Base-by-base conservation (phyloP, 257 asterid species). In the Verbascum thapsus region DNA sequence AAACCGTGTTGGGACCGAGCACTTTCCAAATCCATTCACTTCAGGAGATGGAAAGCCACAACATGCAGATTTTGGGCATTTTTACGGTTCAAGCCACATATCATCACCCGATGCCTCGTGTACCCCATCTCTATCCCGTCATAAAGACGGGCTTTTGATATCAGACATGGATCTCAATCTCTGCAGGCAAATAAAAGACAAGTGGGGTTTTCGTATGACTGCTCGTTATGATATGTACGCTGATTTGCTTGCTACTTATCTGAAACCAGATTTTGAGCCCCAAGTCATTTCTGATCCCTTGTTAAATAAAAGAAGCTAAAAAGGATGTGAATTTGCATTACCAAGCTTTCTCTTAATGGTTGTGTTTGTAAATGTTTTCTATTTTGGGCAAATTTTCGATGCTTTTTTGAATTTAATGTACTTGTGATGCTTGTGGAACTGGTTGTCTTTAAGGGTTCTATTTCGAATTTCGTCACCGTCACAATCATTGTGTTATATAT, bases 181-280 rank as follows among this genome's bases (percentile, higher is more conserved):
- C 12, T 91, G 97, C 58, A 66, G 97, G 53, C 98, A 91, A 61
- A 26, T 91, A 2, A 91, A 91, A 85, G 98, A 91, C 75, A 88
- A 86, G 75, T 91, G 98, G 98, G 98, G 96, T 18, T 88, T 88
- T 17, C 86, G 95, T 19, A 91, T 91, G 98, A 91, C 98, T 57
- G 92, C 97, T 23, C 74, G 98, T 4, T 88, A 91, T 49, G 98
- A 91, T 0, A 45, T 80, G 34, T 88, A 88, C 45, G 86, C 89
- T 4, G 89, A 83, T 52, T 58, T 91, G 61, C 88, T 91, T 1
- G 67, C 76, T 52, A 81, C 84, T 55, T 88, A 91, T 59, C 57
- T 85, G 67, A 83, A 79, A 75, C 94, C 90, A 4, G 90, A 86
- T 75, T 91, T 91, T 15, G 86, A 91, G 74, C 97, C 97, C 58